These are phyloP conservation scores for Aureobasidium melanogenum DNA, from an alignment of 2,329 filamentous ascomycete species.

Conservation along the genomic window DNA sequence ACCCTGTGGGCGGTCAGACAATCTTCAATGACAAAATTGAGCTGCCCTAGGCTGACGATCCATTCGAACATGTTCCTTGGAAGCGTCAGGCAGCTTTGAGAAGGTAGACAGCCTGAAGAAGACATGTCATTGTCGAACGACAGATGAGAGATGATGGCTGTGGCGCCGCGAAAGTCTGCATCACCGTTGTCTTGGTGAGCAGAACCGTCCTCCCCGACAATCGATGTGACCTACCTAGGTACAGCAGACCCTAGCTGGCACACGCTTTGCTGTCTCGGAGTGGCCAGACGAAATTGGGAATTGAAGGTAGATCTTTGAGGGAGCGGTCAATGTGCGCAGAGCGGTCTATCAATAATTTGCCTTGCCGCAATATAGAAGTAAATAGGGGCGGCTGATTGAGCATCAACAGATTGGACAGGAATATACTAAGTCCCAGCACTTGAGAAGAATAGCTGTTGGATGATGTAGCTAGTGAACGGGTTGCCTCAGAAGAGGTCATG, in stretches of 20 bases:
- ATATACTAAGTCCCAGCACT: too few species aligned
- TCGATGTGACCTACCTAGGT: not conserved
- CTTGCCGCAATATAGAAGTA: not conserved
- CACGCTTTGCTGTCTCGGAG: not conserved
- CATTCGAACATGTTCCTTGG: not conserved
- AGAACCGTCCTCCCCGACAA: slow-evolving; percentile 7
- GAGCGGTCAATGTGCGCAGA: not conserved
- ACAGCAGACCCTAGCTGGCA: not conserved
- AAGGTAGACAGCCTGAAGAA: not conserved
- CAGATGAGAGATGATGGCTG: slow-evolving; percentile 1
- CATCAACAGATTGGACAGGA: too few species aligned
- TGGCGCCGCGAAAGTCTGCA: not conserved
- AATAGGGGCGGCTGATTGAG: not conserved
- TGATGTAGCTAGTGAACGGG: too few species aligned
- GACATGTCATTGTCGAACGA: not conserved
- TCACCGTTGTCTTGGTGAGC: slow-evolving; percentile 7
- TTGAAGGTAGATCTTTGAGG: not conserved
- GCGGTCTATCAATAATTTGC: not conserved
- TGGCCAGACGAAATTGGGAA: not conserved
- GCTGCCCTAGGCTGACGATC: not conserved
- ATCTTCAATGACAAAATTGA: not conserved
- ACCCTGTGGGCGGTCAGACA: not conserved
- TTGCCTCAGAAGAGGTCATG: too few species aligned
- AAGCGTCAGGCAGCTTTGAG: not conserved
- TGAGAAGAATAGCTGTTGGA: too few species aligned